Evolutionary conservation across 441 rosid genomes (phyloP).

Genomic region (Omphalea diandra): DNA sequence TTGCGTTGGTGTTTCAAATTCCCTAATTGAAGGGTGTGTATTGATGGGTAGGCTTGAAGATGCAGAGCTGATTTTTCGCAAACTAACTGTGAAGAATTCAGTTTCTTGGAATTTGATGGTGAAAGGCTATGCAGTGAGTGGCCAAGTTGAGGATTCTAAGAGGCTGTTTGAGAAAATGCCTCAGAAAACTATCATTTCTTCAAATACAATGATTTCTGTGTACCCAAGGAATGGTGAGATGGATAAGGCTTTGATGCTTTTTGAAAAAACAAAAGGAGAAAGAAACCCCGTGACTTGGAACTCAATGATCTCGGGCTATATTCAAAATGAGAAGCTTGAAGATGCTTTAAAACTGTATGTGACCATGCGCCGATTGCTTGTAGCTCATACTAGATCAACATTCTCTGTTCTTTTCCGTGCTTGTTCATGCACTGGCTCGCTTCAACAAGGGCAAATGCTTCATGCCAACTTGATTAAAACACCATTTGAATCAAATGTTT

Average conservation of each 20-base stretch:
- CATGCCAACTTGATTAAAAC: slow-evolving; percentile 48
- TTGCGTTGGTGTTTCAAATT: slow-evolving; percentile 40
- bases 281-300: slow-evolving; percentile 55
- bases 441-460: slow-evolving; percentile 47
- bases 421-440: slow-evolving; percentile 52
- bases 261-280: slow-evolving; percentile 43
- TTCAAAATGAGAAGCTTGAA: slow-evolving; percentile 38
- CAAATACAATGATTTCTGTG: slow-evolving; percentile 51
- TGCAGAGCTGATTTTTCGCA: slow-evolving; percentile 42
- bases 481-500: slow-evolving; percentile 42
- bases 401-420: slow-evolving; percentile 50
- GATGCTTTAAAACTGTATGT: slow-evolving; percentile 42
- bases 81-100: slow-evolving; percentile 28
- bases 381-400: slow-evolving; percentile 44
- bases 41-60: slow-evolving; percentile 36
- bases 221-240: slow-evolving; percentile 47
- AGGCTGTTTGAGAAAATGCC: slow-evolving; percentile 46
- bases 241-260: slow-evolving; percentile 46
- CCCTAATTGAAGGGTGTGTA: slow-evolving; percentile 41
- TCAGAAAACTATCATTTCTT: slow-evolving; percentile 39
- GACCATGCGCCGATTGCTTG: slow-evolving; percentile 25
- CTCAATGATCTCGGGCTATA: slow-evolving; percentile 50
- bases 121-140: slow-evolving; percentile 49
- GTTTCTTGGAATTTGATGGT: slow-evolving; percentile 47
- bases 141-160: slow-evolving; percentile 42